Evolutionary conservation across 768 basidiomycete genomes (phyloP).

Genomic region (Pisolithus albus): DNA sequence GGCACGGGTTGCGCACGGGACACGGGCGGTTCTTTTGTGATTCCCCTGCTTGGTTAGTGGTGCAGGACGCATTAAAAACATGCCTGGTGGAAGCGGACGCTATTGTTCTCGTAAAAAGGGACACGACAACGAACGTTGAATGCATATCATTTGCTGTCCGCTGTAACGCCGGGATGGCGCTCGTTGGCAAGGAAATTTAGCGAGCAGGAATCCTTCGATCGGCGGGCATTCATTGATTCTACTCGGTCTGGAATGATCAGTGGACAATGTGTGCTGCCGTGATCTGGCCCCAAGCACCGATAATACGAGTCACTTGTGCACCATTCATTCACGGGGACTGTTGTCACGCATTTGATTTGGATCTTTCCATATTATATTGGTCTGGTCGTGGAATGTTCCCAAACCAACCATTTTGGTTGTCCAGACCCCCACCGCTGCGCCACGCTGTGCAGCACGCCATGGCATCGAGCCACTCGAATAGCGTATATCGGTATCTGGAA

Average conservation of each 20-base stretch:
- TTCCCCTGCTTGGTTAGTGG: background rate
- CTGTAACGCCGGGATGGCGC: constrained; percentile 13
- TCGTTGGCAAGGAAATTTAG: constrained; percentile 1
- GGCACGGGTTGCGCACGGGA: background rate
- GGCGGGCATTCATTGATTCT: background rate
- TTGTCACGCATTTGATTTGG: too few relatives aligned
- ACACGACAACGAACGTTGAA: background rate
- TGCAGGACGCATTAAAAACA: too few relatives aligned
- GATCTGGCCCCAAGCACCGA: too few relatives aligned
- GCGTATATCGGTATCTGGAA: background rate
- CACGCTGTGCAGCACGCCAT: constrained; percentile 4
- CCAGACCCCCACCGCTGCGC: background rate
- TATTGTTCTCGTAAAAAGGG: constrained; percentile 1
- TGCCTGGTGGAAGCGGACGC: background rate
- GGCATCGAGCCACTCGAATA: too few relatives aligned
- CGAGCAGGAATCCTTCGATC: background rate
- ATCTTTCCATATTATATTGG: too few relatives aligned
- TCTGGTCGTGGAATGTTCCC: constrained; percentile 24
- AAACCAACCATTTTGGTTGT: constrained; percentile 10
- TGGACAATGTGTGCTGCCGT: too few relatives aligned
- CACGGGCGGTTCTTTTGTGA: too few relatives aligned
- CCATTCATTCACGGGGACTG: constrained; percentile 4
- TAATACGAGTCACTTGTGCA: background rate
- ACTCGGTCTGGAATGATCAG: too few relatives aligned
- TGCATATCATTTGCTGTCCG: constrained; percentile 7